Base-by-base conservation (phyloP, 176 grass and related monocot species). In the Lolium perenne region DNA sequence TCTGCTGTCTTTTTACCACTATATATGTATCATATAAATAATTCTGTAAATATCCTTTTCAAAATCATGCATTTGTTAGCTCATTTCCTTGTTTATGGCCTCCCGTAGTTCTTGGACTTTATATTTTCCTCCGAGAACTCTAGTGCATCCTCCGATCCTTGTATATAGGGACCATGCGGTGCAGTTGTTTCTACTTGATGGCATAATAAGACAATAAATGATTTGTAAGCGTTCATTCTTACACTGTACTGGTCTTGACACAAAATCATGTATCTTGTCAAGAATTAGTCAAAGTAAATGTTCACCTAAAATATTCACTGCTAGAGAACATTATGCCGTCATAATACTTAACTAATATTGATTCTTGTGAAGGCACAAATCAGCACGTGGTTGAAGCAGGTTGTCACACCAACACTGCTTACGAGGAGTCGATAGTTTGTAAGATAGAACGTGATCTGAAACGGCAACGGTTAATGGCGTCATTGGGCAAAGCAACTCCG, bases 61-160 rank as follows among this genome's bases (percentile, higher is more conserved):
- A 10, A 38, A 41, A 70, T 70, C 16, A 41, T 70, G 67, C 38
- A 70, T 70, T 70, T n/a, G 29, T 68, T 69, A 40, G 32, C 65
- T 68, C 32, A 68, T 68, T 68, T 68, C 35, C 67, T 43, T 69
- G 4, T 41, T 70, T 43, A 35, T 35, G 32, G 32, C 32, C 32
- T 35, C 32, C 32, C 32, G 32, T 71, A 17, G 16, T 69, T 40
- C 7, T 40, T 45, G 8, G 3, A 40, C 59, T 62, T 62, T 12
- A 62, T 62, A 25, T 62, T 62, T 25, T 12, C 59, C 4, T n/a
- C 26, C 15, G 9, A 38, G 38, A 71, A 45, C 15, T n/a, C 38
- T 41, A 43, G 38, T 6, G 8, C 16, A 66, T 66, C 63, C 12
- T 35, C 32, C 32, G 32, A 43, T 43, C 41, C 41, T 66, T 5